Conservation (phyloP, 495 filamentous ascomycete genomes). For the Trichocladium antarcticum region DNA sequence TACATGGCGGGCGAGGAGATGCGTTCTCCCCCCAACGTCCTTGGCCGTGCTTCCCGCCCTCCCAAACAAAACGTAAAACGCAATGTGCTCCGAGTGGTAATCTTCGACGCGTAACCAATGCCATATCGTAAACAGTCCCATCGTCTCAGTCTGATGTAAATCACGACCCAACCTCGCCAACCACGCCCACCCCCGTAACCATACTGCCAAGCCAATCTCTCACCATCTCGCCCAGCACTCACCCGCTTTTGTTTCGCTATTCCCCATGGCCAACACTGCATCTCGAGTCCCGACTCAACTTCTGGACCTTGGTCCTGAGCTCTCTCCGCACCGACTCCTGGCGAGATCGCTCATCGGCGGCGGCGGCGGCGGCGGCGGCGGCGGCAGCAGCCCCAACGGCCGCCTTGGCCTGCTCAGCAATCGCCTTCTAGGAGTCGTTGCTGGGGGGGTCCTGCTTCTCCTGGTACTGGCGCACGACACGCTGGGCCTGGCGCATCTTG, state of each 20-base stretch:
- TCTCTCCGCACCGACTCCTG: slow-evolving; percentile 10
- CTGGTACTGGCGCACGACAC: slow-evolving; percentile 26
- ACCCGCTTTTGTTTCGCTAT: neutral
- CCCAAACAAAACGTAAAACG: neutral
- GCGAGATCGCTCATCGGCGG: slow-evolving; percentile 3
- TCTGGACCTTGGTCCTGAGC: slow-evolving; percentile 10
- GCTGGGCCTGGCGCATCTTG: slow-evolving; percentile 34
- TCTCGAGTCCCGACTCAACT: neutral
- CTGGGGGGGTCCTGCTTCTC: slow-evolving; percentile 6
- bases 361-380: slow-evolving; percentile 1
- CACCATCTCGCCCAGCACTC: neutral
- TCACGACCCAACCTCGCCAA: too few species aligned
- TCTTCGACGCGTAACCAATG: neutral
- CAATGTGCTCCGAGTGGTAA: neutral
- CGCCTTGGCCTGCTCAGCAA: slow-evolving; percentile 24
- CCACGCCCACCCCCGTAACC: too few species aligned
- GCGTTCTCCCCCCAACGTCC: too few species aligned
- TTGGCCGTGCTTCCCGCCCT: neutral
- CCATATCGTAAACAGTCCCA: neutral
- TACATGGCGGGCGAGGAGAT: neutral
- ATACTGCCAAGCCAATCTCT: neutral
- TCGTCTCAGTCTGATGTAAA: neutral
- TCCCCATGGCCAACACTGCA: neutral
- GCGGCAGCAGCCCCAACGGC: slow-evolving; percentile 13
- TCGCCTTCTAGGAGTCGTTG: slow-evolving; percentile 14